phyloP scores from a whole-genome alignment of 495 filamentous ascomycete species.

The Hyphodiscus hymeniophilus region DNA sequence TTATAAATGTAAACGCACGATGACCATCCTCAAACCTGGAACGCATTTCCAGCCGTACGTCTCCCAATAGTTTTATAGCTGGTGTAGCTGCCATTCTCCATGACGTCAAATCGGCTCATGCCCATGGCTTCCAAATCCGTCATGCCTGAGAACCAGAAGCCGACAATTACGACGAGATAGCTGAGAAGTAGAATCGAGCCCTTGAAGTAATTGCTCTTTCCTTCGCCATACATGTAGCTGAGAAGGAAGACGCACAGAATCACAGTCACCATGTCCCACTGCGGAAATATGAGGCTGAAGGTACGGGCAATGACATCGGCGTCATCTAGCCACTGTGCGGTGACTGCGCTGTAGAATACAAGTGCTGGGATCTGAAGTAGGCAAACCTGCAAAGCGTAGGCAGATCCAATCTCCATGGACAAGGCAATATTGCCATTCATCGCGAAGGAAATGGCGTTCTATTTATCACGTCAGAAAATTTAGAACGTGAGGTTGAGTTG shows the following conservation, averaged over 20 bases:
- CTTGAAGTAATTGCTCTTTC: constrained; percentile 91
- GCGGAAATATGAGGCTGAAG: constrained; percentile 93
- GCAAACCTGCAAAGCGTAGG: constrained; percentile 95
- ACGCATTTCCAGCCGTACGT: constrained; percentile 12
- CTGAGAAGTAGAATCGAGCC: constrained; percentile 90
- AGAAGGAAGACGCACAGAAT: constrained; percentile 96
- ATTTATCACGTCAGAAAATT: constrained; percentile 27
- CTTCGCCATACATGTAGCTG: constrained; percentile 96
- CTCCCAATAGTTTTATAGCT: constrained; percentile 29
- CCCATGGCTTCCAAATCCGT: constrained; percentile 53
- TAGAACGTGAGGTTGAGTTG: neutral
- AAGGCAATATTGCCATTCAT: constrained; percentile 99
- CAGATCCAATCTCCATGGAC: constrained; percentile 97
- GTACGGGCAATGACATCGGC: constrained; percentile 63
- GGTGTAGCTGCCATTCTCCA: constrained; percentile 46
- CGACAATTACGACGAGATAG: constrained; percentile 86
- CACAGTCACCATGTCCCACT: constrained; percentile 98
- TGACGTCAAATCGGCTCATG: constrained; percentile 61
- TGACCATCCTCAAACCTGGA: constrained; percentile 12
- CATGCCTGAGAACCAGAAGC: constrained; percentile 82
- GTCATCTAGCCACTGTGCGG: constrained; percentile 22
- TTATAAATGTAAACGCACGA: neutral
- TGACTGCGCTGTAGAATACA: constrained; percentile 78
- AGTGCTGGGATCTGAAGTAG: constrained; percentile 93
- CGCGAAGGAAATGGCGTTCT: constrained; percentile 98